A percentile compares a stretch with the other conserved stretches of the same genome.
Conservation (phyloP, 2,329 filamentous ascomycete species). For the Mollisiaceae sp. region DNA sequence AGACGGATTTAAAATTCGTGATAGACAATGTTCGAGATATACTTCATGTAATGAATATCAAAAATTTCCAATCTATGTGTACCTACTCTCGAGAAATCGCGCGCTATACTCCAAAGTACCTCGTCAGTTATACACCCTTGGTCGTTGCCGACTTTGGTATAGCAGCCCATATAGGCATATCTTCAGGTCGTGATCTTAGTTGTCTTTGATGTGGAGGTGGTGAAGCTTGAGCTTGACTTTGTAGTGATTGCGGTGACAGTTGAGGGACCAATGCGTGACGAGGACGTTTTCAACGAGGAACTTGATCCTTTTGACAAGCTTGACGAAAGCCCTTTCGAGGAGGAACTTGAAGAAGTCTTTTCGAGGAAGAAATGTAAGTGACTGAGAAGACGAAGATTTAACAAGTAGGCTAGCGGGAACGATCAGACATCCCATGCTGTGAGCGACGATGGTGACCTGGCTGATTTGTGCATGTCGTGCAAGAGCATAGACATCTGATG, state of each 20-base stretch:
- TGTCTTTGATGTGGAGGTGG: not conserved
- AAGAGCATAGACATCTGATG: slow-evolving; percentile 48
- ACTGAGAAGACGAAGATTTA: no score
- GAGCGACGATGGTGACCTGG: slow-evolving; percentile 52
- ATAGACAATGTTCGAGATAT: not conserved
- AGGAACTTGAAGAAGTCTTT: not conserved
- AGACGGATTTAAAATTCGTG: not conserved
- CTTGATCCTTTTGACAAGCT: not conserved
- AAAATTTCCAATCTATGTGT: not conserved
- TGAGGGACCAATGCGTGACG: not conserved
- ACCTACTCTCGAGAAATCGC: not conserved
- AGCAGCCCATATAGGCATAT: slow-evolving; percentile 11
- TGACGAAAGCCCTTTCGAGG: not conserved
- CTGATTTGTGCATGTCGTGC: slow-evolving; percentile 44
- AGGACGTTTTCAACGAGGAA: not conserved
- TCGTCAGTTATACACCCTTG: not conserved
- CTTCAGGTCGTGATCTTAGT: not conserved
- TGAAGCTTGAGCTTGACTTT: slow-evolving; percentile 2
- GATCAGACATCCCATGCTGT: slow-evolving; percentile 57
- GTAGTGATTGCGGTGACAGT: not conserved
- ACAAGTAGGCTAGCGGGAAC: slow-evolving; percentile 45
- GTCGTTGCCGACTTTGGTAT: not conserved
- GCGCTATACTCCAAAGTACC: not conserved
- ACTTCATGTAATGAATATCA: not conserved
- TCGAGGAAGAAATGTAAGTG: slow-evolving; percentile 1